These are phyloP conservation scores for Microglena sp. DNA, from an alignment of 139 green algal genomes.

Conservation along the genomic window DNA sequence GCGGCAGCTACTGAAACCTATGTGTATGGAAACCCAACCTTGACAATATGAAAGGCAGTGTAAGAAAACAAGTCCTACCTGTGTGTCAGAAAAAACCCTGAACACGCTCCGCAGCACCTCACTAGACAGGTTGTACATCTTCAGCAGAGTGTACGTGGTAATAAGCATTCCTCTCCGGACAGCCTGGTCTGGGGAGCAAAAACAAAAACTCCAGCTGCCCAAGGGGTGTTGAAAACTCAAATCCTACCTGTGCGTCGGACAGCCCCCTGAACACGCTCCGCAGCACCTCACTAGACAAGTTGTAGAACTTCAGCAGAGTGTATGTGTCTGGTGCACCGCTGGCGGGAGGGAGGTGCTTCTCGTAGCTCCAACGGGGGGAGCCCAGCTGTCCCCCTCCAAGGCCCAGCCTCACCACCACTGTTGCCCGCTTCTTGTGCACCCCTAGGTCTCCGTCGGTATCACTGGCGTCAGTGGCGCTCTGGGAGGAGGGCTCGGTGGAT, in stretches of 20 bases:
- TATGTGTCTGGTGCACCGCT: slow-evolving; percentile 13
- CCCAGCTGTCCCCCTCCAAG: too few relatives aligned
- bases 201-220: slow-evolving; percentile 2
- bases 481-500: too few relatives aligned
- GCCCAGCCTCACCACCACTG: too few relatives aligned
- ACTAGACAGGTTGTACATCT: slow-evolving; percentile 25
- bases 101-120: slow-evolving; percentile 20
- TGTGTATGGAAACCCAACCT: not conserved
- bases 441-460: too few relatives aligned
- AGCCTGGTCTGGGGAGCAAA: not conserved
- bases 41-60: not conserved
- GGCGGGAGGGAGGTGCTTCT: slow-evolving; percentile 21
- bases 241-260: slow-evolving; percentile 17
- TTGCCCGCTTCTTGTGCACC: too few relatives aligned
- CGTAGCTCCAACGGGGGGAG: not conserved
- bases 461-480: too few relatives aligned
- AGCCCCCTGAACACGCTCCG: slow-evolving; percentile 19
- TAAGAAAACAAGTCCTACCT: slow-evolving; percentile 11
- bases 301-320: slow-evolving; percentile 27
- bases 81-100: slow-evolving; percentile 13
- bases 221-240: not conserved
- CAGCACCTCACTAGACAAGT: slow-evolving; percentile 13
- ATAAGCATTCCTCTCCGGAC: not conserved
- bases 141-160: slow-evolving; percentile 15
- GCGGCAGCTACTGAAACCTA: not conserved